Conservation (phyloP, 106 monocot genomes). For the Gastrodia elata region DNA sequence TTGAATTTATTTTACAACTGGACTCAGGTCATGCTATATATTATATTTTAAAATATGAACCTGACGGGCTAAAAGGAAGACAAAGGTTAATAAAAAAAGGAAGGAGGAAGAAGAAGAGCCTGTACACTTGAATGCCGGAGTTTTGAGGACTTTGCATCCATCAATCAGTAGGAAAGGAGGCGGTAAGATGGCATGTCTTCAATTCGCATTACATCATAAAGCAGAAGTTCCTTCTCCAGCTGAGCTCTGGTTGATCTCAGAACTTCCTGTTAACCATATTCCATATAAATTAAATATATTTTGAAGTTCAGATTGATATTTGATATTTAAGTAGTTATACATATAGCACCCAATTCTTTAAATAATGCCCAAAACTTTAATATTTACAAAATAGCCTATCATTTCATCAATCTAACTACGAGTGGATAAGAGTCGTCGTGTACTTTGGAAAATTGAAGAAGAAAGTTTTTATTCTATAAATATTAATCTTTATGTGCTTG, state of each 20-base stretch:
- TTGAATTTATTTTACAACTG: not conserved
- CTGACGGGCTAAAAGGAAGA: not conserved
- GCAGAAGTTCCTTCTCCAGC: slow-evolving; percentile 41
- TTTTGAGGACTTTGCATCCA: not conserved
- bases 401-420: too few species aligned
- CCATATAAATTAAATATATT: not conserved
- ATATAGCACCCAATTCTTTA: too few species aligned
- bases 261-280: slow-evolving; percentile 29
- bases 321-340: too few species aligned
- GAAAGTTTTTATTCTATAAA: too few species aligned
- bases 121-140: not conserved
- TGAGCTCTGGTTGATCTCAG: slow-evolving; percentile 35
- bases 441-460: too few species aligned
- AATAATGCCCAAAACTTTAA: too few species aligned
- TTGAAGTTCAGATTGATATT: not conserved
- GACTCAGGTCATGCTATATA: not conserved
- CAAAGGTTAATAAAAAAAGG: not conserved
- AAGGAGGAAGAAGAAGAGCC: not conserved
- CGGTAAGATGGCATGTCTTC: slow-evolving; percentile 53
- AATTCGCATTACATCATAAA: slow-evolving; percentile 47
- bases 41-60: not conserved
- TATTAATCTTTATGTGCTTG: too few species aligned
- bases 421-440: too few species aligned
- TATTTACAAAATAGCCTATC: too few species aligned
- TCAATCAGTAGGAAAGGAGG: slow-evolving; percentile 35